These are phyloP conservation scores for Syzygium aromaticum DNA, from an alignment of 345 rosid genomes.

Conservation along the genomic window DNA sequence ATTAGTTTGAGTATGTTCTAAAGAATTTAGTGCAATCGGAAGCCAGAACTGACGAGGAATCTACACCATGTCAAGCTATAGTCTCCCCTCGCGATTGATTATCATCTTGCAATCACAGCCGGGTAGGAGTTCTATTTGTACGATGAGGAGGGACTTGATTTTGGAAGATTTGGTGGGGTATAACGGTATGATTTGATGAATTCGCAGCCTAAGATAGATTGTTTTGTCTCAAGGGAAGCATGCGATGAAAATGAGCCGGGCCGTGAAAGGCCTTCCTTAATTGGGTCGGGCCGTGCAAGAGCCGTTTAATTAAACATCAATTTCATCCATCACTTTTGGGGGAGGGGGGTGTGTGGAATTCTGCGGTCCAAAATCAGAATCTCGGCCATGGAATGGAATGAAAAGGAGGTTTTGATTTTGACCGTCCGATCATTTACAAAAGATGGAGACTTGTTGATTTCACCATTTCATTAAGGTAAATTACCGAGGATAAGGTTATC, in stretches of 20 bases:
- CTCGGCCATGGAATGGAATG: background rate
- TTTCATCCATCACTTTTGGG: background rate
- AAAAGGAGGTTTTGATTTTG: background rate
- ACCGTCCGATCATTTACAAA: background rate
- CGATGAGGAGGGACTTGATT: background rate
- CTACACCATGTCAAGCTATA: background rate
- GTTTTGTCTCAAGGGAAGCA: background rate
- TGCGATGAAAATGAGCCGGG: background rate
- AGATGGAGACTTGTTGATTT: background rate
- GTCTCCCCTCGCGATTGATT: background rate
- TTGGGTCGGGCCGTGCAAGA: background rate
- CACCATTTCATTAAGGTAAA: background rate
- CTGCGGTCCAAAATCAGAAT: background rate
- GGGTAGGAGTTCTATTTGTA: background rate
- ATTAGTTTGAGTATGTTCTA: background rate
- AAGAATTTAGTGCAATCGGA: background rate
- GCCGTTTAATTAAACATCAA: background rate
- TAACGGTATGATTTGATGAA: background rate
- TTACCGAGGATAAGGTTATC: background rate
- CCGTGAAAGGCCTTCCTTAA: background rate
- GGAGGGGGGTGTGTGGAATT: background rate
- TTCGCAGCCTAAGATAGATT: background rate
- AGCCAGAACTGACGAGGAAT: background rate
- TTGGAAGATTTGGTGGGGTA: background rate
- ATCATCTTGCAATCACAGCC: background rate